These are phyloP conservation scores for Sarocladiaceae sp. DNA, from an alignment of 2,329 filamentous ascomycete genomes.

Conservation along the genomic window DNA sequence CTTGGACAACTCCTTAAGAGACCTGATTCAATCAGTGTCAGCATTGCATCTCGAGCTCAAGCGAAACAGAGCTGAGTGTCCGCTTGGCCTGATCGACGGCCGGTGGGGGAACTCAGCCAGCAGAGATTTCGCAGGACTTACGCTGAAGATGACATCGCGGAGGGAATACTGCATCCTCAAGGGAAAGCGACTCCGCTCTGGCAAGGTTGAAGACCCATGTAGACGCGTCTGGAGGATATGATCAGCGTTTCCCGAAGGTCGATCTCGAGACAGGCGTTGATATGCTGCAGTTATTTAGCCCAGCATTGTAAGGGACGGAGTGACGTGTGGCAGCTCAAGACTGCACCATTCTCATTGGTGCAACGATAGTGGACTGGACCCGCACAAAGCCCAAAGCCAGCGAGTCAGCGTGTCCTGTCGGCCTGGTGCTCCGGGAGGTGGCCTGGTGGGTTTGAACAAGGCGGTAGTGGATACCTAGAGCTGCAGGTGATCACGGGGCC, in stretches of 20 bases:
- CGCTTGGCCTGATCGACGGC: not conserved
- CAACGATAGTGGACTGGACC: not conserved
- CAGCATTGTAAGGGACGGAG: not conserved
- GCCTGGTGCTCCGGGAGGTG: conserved; percentile 1
- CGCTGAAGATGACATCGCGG: conserved; percentile 22
- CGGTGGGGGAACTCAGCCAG: not conserved
- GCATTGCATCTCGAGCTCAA: conserved; percentile 13
- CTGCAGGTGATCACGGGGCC: conserved; percentile 8
- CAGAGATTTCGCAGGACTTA: conserved; percentile 16
- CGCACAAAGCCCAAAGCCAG: not conserved
- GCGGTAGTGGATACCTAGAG: conserved; percentile 8
- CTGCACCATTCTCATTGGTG: not conserved
- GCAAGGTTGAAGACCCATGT: not conserved
- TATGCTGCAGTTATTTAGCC: not conserved
- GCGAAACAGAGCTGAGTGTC: not conserved
- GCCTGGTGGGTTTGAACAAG: not conserved
- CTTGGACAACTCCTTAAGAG: conserved; percentile 58
- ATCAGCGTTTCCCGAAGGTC: conserved; percentile 1
- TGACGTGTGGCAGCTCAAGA: conserved; percentile 3
- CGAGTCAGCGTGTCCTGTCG: conserved; percentile 5
- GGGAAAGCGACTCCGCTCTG: conserved; percentile 2
- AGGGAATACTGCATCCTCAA: conserved; percentile 1
- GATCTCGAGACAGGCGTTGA: not conserved
- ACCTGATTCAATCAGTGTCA: conserved; percentile 31
- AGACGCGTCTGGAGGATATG: not conserved